Percentiles rank a stretch among this genome's conserved stretches.
Conservation (phyloP, 2,329 filamentous ascomycete genomes). For the Coniella lustricola region DNA sequence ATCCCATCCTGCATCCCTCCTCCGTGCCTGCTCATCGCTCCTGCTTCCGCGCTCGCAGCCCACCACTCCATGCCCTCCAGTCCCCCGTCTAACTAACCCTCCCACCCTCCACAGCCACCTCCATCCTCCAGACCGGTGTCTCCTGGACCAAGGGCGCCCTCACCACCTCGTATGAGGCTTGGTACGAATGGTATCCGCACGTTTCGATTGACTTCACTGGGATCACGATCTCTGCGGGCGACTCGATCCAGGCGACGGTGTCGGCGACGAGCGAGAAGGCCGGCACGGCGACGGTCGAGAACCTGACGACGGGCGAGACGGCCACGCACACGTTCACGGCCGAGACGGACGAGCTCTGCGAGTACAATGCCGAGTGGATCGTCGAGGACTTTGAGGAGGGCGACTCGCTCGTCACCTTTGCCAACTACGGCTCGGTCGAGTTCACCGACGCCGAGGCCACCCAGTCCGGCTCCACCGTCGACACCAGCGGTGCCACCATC, state of each 20-base stretch:
- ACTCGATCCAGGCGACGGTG: constrained; percentile 22
- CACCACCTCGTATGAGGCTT: constrained; percentile 41
- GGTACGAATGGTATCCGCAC: constrained; percentile 56
- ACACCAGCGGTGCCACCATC: constrained; percentile 15
- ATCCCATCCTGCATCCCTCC: neutral
- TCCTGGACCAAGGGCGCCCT: constrained; percentile 42
- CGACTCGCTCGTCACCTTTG: constrained; percentile 33
- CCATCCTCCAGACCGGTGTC: constrained; percentile 50
- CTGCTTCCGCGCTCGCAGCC: too few species aligned
- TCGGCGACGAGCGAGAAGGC: constrained; percentile 30
- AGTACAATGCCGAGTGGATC: constrained; percentile 57
- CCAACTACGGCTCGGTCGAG: constrained; percentile 38
- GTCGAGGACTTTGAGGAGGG: constrained; percentile 45
- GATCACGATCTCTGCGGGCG: constrained; percentile 17
- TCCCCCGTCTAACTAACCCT: too few species aligned
- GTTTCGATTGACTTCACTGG: constrained; percentile 28
- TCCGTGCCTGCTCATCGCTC: neutral
- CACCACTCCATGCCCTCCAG: too few species aligned
- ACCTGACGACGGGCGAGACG: constrained; percentile 39
- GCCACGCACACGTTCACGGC: constrained; percentile 43
- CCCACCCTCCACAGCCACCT: constrained; percentile 23
- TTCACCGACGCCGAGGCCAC: constrained; percentile 33
- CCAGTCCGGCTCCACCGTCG: constrained; percentile 23
- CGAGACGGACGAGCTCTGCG: constrained; percentile 36
- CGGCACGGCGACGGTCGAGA: constrained; percentile 38